These are phyloP conservation scores for Saposhnikovia divaricata DNA, from an alignment of 129 eudicot species.

Conservation along the genomic window DNA sequence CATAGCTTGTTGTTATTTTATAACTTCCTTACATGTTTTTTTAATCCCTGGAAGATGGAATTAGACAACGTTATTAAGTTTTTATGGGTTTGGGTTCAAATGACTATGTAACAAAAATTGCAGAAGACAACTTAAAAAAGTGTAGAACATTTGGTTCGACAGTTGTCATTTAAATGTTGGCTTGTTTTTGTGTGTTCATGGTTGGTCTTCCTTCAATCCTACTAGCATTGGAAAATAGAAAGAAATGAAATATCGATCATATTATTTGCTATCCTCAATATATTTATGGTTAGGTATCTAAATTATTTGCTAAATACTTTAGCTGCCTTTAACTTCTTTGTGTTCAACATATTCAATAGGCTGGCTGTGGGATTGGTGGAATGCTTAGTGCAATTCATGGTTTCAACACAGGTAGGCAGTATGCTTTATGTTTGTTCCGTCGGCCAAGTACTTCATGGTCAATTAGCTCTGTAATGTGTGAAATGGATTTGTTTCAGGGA, in stretches of 20 bases:
- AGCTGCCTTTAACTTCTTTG: neutral
- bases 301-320: neutral
- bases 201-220: too few relatives aligned
- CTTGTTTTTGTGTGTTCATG: too few relatives aligned
- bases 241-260: neutral
- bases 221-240: neutral
- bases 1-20: neutral
- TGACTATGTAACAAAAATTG: too few relatives aligned
- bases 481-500: constrained; percentile 38
- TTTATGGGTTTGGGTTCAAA: neutral
- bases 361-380: constrained; percentile 88
- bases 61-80: neutral
- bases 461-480: neutral
- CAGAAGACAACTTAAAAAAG: too few relatives aligned
- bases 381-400: constrained; percentile 88
- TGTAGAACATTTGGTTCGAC: too few relatives aligned
- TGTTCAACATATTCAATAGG: constrained; percentile 28
- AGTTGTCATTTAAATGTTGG: too few relatives aligned
- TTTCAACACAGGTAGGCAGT: constrained; percentile 50
- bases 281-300: neutral
- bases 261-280: neutral
- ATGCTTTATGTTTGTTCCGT: neutral
- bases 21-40: neutral
- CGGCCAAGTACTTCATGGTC: neutral
- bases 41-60: neutral